Conservation (phyloP, 2,329 filamentous ascomycete genomes). For the Apiospora aurea region DNA sequence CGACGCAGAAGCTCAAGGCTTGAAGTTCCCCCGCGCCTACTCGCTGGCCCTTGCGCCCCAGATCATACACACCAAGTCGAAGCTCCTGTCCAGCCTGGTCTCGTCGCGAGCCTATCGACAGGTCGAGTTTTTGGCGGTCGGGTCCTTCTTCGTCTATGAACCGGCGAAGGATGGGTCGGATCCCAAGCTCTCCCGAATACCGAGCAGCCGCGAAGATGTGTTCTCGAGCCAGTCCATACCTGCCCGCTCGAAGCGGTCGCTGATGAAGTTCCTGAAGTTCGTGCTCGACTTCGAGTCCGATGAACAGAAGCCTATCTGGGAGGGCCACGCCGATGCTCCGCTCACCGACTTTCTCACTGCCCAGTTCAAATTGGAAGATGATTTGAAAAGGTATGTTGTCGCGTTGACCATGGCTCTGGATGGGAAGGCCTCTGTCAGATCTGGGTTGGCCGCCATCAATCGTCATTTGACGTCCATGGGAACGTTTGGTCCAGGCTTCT, state of each 20-base stretch:
- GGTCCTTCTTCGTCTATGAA: conserved; percentile 85
- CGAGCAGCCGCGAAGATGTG: conserved; percentile 89
- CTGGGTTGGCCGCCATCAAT: conserved; percentile 76
- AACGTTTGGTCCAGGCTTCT: conserved; percentile 86
- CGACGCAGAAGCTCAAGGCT: conserved; percentile 46
- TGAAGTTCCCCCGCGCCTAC: conserved; percentile 76
- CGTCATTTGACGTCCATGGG: conserved; percentile 88
- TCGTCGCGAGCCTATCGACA: conserved; percentile 88
- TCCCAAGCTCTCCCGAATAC: conserved; percentile 70
- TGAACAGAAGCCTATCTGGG: conserved; percentile 63
- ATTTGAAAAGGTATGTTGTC: conserved; percentile 67
- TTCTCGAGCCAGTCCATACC: conserved; percentile 81
- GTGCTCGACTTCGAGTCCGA: conserved; percentile 74
- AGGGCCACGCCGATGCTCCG: conserved; percentile 58
- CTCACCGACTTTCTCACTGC: conserved; percentile 66
- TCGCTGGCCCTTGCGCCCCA: conserved; percentile 85
- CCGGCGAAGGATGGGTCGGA: conserved; percentile 38
- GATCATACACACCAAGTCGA: conserved; percentile 83
- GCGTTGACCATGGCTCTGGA: conserved; percentile 79
- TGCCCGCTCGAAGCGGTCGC: conserved; percentile 78
- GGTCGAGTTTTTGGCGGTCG: conserved; percentile 91
- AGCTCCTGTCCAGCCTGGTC: conserved; percentile 80
- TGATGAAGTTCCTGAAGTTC: conserved; percentile 96
- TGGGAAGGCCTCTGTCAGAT: conserved; percentile 64
- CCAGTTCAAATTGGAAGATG: conserved; percentile 72